Evolutionary conservation across 768 basidiomycete species (phyloP).

Genomic region (Lentinula boryana): DNA sequence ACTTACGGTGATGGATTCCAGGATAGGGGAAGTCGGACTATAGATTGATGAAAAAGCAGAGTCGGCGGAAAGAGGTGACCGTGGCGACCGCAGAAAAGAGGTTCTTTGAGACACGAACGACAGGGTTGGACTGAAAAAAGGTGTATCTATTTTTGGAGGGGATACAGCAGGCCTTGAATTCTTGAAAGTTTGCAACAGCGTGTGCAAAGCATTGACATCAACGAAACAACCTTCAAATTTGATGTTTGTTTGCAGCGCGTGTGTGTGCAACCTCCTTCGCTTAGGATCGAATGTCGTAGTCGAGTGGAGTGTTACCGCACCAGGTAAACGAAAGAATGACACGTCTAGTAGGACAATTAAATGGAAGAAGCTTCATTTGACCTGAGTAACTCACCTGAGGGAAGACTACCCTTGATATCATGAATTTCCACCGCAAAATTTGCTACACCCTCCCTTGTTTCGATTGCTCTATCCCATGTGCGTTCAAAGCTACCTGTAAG

Average conservation of each 20-base stretch:
- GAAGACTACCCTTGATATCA: constrained; percentile 38
- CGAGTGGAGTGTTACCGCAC: constrained; percentile 36
- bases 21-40: constrained; percentile 27
- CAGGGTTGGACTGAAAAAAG: background rate
- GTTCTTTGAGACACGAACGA: background rate
- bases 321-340: constrained; percentile 41
- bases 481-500: constrained; percentile 54
- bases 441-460: constrained; percentile 52
- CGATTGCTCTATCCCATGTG: constrained; percentile 66
- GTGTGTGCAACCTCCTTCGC: constrained; percentile 43
- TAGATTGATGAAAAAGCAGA: constrained; percentile 8
- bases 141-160: background rate
- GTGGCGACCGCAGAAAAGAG: constrained; percentile 7
- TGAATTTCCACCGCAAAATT: constrained; percentile 43
- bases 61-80: constrained; percentile 11
- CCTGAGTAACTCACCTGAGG: constrained; percentile 23
- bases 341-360: constrained; percentile 18
- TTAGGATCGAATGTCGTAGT: constrained; percentile 56
- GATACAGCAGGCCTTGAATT: background rate
- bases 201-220: constrained; percentile 34
- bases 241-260: constrained; percentile 43
- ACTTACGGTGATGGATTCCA: constrained; percentile 39
- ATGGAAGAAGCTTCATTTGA: background rate
- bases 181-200: background rate
- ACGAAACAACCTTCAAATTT: constrained; percentile 38